phyloP scores from a whole-genome alignment of 352 stramenopile genomes.

The Elongisporangium anandrum region DNA sequence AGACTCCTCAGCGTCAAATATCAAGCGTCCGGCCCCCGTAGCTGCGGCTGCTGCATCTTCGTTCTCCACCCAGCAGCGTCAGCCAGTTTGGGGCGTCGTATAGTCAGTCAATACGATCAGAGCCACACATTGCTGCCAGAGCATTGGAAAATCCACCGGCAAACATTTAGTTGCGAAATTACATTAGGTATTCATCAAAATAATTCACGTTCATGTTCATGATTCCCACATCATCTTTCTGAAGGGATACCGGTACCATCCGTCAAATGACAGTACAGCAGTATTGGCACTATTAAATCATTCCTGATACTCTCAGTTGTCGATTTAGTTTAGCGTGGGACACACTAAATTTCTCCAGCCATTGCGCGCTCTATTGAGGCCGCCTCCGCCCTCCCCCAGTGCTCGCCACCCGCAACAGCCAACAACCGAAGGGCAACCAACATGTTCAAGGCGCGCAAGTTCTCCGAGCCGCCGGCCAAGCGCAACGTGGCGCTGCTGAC shows the following conservation, averaged over 20 bases:
- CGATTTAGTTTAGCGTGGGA: not conserved
- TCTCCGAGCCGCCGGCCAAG: slow-evolving; percentile 59
- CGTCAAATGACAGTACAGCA: too few relatives aligned
- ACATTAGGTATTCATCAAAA: not conserved
- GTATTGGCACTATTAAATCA: too few relatives aligned
- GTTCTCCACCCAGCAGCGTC: not conserved
- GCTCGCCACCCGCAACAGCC: not conserved
- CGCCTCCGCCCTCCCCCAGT: not conserved
- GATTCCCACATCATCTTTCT: too few relatives aligned
- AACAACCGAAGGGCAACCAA: not conserved
- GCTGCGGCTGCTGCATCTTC: not conserved
- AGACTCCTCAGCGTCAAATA: slow-evolving; percentile 19
- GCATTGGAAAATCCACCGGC: too few relatives aligned
- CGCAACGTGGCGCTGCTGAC: slow-evolving; percentile 40
- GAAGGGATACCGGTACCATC: too few relatives aligned
- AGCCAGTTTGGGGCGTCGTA: not conserved
- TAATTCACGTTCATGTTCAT: too few relatives aligned
- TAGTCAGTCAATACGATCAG: not conserved
- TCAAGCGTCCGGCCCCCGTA: not conserved
- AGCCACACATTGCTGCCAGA: too few relatives aligned
- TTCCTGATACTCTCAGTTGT: too few relatives aligned
- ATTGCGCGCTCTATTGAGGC: not conserved
- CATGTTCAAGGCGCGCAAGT: slow-evolving; percentile 78
- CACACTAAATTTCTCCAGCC: not conserved
- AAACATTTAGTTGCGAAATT: not conserved